These are phyloP conservation scores for Botrytis elliptica DNA, from an alignment of 2,329 filamentous ascomycete genomes.

Conservation along the genomic window DNA sequence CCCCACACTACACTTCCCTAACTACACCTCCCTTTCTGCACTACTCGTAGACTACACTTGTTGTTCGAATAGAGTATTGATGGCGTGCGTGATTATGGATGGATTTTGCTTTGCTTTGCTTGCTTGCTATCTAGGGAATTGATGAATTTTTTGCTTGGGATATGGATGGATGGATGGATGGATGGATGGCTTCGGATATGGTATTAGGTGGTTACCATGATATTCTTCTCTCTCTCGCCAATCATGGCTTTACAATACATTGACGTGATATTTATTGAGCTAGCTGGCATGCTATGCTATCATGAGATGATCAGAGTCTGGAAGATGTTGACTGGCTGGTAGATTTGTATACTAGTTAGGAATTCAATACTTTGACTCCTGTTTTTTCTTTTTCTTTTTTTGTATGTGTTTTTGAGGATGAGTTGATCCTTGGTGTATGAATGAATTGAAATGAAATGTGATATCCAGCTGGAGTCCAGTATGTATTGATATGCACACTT, in stretches of 20 bases:
- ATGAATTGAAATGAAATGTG: too few species aligned
- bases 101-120: neutral
- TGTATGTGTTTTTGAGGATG: neutral
- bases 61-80: conserved; percentile 13
- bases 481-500: neutral
- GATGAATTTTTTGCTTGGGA: conserved; percentile 3
- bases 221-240: neutral
- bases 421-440: neutral
- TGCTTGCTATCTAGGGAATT: neutral
- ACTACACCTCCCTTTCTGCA: neutral
- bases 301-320: neutral
- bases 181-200: neutral
- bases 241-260: neutral
- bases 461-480: neutral
- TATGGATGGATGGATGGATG: neutral
- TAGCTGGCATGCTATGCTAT: neutral
- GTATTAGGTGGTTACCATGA: neutral
- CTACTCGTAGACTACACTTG: conserved; percentile 17
- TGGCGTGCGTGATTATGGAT: conserved; percentile 3
- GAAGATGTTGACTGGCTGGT: neutral
- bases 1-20: neutral
- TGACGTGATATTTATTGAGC: neutral
- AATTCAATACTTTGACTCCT: too few species aligned
- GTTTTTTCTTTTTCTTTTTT: too few species aligned
- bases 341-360: neutral